A percentile compares a stretch with the other conserved stretches of the same genome.
These are phyloP conservation scores for Laguncularia racemosa DNA, from an alignment of 345 rosid genomes.

Conservation along the genomic window DNA sequence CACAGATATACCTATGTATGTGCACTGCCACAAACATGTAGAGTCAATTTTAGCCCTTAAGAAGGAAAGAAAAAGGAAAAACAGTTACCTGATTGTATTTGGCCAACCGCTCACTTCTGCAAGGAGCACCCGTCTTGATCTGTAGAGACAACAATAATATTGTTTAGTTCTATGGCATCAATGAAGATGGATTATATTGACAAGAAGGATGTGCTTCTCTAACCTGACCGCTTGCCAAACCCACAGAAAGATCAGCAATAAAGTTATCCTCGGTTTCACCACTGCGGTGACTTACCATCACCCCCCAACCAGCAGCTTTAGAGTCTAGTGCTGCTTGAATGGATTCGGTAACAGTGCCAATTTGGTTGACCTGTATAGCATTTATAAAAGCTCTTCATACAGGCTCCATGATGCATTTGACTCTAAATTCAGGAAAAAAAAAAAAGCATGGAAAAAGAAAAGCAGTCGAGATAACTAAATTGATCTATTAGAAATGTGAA, in stretches of 20 bases:
- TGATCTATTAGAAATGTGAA: not conserved
- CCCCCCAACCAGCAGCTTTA: conserved; percentile 99
- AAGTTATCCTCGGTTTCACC: conserved; percentile 98
- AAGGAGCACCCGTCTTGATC: conserved; percentile 99
- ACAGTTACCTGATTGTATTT: conserved; percentile 88
- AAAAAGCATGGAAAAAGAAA: too few relatives aligned
- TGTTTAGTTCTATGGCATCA: not conserved
- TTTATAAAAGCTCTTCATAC: not conserved
- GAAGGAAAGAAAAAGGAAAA: conserved; percentile 1
- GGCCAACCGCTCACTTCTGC: conserved; percentile 91
- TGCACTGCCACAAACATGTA: too few relatives aligned
- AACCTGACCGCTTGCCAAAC: conserved; percentile 98
- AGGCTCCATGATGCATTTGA: too few relatives aligned
- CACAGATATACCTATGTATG: too few relatives aligned
- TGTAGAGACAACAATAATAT: conserved; percentile 12
- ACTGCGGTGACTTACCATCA: conserved; percentile 97
- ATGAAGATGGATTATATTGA: not conserved
- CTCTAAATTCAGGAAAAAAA: too few relatives aligned
- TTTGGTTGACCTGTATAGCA: conserved; percentile 81
- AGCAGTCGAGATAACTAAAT: too few relatives aligned
- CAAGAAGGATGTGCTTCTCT: conserved; percentile 1
- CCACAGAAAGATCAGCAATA: conserved; percentile 94
- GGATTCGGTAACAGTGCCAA: conserved; percentile 93
- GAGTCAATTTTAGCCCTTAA: not conserved
- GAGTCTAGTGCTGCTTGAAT: conserved; percentile 94